Conservation (phyloP, 2,329 filamentous ascomycete species). For the Cladosporium halotolerans region DNA sequence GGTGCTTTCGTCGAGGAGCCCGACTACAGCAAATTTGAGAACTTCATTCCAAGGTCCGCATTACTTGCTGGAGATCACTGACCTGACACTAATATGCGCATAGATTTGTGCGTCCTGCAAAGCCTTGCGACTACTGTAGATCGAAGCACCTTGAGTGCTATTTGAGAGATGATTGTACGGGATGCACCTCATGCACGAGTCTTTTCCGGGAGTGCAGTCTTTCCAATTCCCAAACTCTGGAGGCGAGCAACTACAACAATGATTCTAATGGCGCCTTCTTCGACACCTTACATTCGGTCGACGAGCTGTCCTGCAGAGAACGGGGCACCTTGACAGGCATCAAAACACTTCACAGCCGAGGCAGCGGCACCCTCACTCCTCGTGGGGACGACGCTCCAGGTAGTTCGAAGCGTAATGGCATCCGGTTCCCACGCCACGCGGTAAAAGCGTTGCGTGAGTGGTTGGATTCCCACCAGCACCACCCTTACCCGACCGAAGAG, state of each 20-base stretch:
- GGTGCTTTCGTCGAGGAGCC: constrained; percentile 14
- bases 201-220: constrained; percentile 46
- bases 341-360: constrained; percentile 29
- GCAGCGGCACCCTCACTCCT: constrained; percentile 16
- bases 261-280: constrained; percentile 31
- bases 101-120: constrained; percentile 35
- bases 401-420: constrained; percentile 45
- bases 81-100: neutral
- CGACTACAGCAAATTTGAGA: constrained; percentile 39
- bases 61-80: neutral
- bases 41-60: constrained; percentile 35
- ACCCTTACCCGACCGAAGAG: constrained; percentile 82
- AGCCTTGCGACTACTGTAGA: constrained; percentile 44
- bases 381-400: constrained; percentile 29
- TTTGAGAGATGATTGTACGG: constrained; percentile 32
- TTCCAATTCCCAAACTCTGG: constrained; percentile 27
- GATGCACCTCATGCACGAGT: constrained; percentile 42
- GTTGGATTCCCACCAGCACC: constrained; percentile 70
- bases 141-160: constrained; percentile 44
- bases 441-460: constrained; percentile 77
- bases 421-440: constrained; percentile 73
- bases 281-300: constrained; percentile 43
- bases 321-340: constrained; percentile 31
- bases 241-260: constrained; percentile 22
- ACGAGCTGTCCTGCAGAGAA: constrained; percentile 34